Conservation (phyloP, 2,329 filamentous ascomycete genomes). For the Apiospora aurea region DNA sequence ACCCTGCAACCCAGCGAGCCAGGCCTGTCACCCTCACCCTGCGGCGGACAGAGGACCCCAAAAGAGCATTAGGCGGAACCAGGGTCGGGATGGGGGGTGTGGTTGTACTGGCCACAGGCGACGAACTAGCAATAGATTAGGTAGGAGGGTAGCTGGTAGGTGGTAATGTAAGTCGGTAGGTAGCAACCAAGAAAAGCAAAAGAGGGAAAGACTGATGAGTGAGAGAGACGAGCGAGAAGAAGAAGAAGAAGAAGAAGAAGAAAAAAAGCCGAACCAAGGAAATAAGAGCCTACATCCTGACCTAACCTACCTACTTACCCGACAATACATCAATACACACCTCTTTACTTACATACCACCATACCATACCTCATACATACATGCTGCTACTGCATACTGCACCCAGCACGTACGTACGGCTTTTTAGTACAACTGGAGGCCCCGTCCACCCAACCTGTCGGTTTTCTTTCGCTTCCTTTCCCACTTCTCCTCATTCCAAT, state of each 20-base stretch:
- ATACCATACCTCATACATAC: slow-evolving; percentile 6
- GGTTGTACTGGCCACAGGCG: background rate
- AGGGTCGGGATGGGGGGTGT: background rate
- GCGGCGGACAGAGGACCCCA: slow-evolving; percentile 8
- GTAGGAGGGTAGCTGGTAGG: background rate
- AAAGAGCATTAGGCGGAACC: slow-evolving; percentile 10
- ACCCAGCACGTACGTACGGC: slow-evolving; percentile 8
- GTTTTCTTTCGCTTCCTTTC: slow-evolving; percentile 16
- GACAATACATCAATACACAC: background rate
- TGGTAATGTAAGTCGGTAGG: slow-evolving; percentile 1
- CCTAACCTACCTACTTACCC: background rate
- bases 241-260: no score
- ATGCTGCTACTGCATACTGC: slow-evolving; percentile 20
- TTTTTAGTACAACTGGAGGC: slow-evolving; percentile 18
- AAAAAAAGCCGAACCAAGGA: background rate
- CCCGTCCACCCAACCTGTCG: slow-evolving; percentile 21
- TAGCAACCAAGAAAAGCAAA: background rate
- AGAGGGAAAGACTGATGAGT: background rate
- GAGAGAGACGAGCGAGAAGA: background rate
- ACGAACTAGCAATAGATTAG: background rate
- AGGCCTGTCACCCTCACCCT: background rate
- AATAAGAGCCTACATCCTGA: background rate
- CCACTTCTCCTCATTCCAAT: slow-evolving; percentile 19
- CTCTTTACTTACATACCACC: background rate
- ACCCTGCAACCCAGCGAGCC: background rate